Evolutionary conservation across 805 yeast species (phyloP).

Genomic region (Teunomyces gatunensis): DNA sequence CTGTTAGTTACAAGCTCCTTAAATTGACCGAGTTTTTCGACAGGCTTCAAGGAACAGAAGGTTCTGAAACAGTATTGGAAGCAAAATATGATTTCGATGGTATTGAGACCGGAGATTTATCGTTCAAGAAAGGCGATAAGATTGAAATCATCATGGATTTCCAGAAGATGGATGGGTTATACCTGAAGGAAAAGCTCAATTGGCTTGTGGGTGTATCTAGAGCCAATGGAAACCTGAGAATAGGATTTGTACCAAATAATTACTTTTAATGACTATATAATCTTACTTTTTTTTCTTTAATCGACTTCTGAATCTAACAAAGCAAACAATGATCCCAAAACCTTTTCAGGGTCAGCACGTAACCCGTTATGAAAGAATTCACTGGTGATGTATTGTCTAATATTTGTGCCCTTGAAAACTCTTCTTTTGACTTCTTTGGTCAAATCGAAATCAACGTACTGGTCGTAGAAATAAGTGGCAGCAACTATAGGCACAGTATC

Average conservation of each 20-base stretch:
- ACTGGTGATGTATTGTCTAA: constrained; percentile 43
- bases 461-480: constrained; percentile 48
- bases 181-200: constrained; percentile 17
- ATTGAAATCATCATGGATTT: constrained; percentile 34
- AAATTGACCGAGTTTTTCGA: constrained; percentile 23
- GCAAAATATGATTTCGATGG: constrained; percentile 30
- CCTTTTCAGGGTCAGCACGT: constrained; percentile 37
- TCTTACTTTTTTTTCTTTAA: constrained; percentile 12
- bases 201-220: constrained; percentile 35
- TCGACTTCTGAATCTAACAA: constrained; percentile 41
- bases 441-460: constrained; percentile 49
- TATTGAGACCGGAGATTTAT: constrained; percentile 35
- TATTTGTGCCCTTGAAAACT: constrained; percentile 31
- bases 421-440: constrained; percentile 34
- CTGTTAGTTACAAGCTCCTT: constrained; percentile 26
- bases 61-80: constrained; percentile 4
- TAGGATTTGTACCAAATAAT: constrained; percentile 36
- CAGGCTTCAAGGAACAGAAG: constrained; percentile 5
- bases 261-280: constrained; percentile 7
- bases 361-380: constrained; percentile 53
- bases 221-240: constrained; percentile 15
- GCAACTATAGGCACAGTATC: constrained; percentile 47
- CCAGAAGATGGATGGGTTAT: constrained; percentile 21
- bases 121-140: constrained; percentile 31
- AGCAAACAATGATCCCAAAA: constrained; percentile 39